Percentiles rank a stretch among this genome's conserved stretches.
phyloP scores from a whole-genome alignment of 2,329 filamentous ascomycete species.

The Cercospora zeina region DNA sequence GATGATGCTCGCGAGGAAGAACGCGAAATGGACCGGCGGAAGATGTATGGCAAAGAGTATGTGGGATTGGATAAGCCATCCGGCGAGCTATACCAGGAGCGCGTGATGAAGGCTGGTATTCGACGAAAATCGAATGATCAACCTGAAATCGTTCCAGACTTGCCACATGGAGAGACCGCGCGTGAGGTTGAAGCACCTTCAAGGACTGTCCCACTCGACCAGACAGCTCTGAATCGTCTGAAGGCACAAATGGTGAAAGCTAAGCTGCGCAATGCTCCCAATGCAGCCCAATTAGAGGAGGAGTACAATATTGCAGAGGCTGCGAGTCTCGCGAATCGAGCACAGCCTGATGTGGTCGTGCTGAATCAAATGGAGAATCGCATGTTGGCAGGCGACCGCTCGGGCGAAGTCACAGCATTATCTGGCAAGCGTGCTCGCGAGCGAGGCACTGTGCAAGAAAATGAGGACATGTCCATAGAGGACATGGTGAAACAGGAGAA shows the following conservation, averaged over 20 bases:
- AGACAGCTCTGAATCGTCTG: conserved; percentile 80
- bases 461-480: conserved; percentile 92
- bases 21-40: conserved; percentile 80
- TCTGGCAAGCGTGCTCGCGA: conserved; percentile 80
- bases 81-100: conserved; percentile 79
- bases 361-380: conserved; percentile 87
- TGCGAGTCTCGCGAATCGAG: conserved; percentile 55
- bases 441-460: conserved; percentile 81
- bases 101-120: conserved; percentile 62
- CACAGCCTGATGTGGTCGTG: conserved; percentile 70
- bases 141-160: conserved; percentile 32
- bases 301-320: conserved; percentile 79
- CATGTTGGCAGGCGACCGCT: conserved; percentile 75
- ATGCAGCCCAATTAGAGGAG: conserved; percentile 73
- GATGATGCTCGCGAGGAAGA: conserved; percentile 93
- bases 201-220: conserved; percentile 62
- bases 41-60: conserved; percentile 81
- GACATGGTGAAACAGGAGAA: conserved; percentile 97
- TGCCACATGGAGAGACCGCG: conserved; percentile 59
- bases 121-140: conserved; percentile 42
- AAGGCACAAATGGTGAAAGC: conserved; percentile 96
- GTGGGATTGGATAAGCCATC: conserved; percentile 82
- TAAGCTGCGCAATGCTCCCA: conserved; percentile 74
- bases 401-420: conserved; percentile 73
- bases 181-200: conserved; percentile 55